Percentiles rank a stretch among this genome's conserved stretches.
phyloP scores from a whole-genome alignment of 768 basidiomycete species.

The Tulasnella sp. region DNA sequence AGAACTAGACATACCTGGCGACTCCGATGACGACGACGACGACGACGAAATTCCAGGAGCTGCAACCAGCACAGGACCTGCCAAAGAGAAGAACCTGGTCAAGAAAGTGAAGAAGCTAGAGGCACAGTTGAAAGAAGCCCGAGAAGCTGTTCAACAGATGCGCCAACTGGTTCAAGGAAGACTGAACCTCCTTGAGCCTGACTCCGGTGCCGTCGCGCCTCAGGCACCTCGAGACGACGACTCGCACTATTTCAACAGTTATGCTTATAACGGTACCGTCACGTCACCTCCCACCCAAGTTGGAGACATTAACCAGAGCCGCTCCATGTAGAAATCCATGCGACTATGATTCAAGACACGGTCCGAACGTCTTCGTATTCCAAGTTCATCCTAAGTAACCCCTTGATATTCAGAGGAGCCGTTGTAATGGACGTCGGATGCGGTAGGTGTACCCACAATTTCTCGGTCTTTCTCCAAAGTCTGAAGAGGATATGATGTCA shows the following conservation, averaged over 20 bases:
- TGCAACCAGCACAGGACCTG: conserved; percentile 38
- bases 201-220: conserved; percentile 31
- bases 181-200: conserved; percentile 40
- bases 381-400: conserved; percentile 81
- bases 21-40: conserved; percentile 59
- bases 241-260: conserved; percentile 89
- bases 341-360: conserved; percentile 94
- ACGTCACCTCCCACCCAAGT: background rate
- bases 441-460: conserved; percentile 37
- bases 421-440: conserved; percentile 94
- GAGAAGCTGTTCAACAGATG: conserved; percentile 61
- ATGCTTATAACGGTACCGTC: conserved; percentile 73
- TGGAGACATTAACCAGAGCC: background rate
- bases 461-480: background rate
- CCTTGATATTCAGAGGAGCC: conserved; percentile 74
- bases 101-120: conserved; percentile 57
- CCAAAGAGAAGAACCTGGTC: conserved; percentile 15
- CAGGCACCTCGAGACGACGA: conserved; percentile 74
- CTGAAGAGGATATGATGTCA: background rate
- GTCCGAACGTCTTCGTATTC: conserved; percentile 92
- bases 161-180: conserved; percentile 54
- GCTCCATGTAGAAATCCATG: conserved; percentile 71
- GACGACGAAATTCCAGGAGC: conserved; percentile 35
- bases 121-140: conserved; percentile 56
- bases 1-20: conserved; percentile 75